Evolutionary conservation across 306 rosid species (phyloP), one percentile per base, ranked within the genome.

Genomic region (Glycine tomentella): DNA sequence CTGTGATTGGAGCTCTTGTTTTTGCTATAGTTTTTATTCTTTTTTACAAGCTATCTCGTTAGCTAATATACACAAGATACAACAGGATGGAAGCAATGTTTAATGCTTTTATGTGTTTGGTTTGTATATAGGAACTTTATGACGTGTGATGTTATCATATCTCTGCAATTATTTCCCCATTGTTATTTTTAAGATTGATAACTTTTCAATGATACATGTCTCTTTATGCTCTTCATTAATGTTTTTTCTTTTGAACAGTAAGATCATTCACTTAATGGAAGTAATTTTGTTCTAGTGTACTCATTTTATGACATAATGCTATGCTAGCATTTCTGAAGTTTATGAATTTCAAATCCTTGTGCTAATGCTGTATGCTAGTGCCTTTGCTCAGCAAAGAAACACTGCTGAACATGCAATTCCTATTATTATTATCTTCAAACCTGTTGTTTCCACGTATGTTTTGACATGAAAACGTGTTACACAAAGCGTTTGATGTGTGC

Each of bases 1-100:
- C 97, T 57, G 20, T 88, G 59, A 81, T 93, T 42, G 97, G 94
- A 81, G 97, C 90, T 76, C 97, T 93, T 80, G 87, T 86, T 63
- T 57, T 93, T n/a, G 90, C 91, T 42, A 67, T 90, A 79, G 52
- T 86, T 61, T 6, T 91, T 20, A 87, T 93, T 73, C 70, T 93
- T 9, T 86, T 12, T 70, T 93, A 87, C 84, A 93, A 93, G 94
- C 76, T 93, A 49, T 88, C 88, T 33, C 93, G 72, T 78, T 88
- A 72, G 72, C 85, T 62, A 14, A 25, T 59, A 61, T 52, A 31
- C 69, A 33, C 49, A 55, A 81, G 69, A 65, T 64, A 53, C 51
- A 4, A 5, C 71, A 49, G 53, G 49, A 79, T 81, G 50, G 75
- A 46, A 16, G 73, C 68, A 42, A 55, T 78, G 50, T 70, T 46